These are phyloP conservation scores for Trichopus zeylanicus DNA, from an alignment of 116 monocot genomes.

Conservation along the genomic window DNA sequence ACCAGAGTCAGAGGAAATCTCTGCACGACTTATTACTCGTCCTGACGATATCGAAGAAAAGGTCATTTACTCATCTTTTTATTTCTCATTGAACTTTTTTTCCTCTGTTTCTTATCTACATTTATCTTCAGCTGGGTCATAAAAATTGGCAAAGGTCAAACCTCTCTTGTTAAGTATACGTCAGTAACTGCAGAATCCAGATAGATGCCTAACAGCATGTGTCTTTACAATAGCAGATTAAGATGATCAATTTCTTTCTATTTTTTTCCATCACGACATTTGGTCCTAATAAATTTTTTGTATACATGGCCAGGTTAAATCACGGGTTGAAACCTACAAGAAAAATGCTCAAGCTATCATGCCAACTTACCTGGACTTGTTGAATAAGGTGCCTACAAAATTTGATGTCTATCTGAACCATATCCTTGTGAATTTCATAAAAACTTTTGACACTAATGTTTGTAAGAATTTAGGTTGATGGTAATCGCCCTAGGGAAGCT, in stretches of 20 bases:
- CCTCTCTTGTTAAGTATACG: no score
- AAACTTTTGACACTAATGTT: not conserved
- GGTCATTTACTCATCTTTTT: slow-evolving; percentile 18
- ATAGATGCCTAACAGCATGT: no score
- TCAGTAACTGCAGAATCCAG: no score
- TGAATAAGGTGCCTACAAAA: slow-evolving; percentile 57
- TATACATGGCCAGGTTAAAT: slow-evolving; percentile 51
- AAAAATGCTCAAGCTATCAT: slow-evolving; percentile 58
- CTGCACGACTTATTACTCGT: slow-evolving; percentile 61
- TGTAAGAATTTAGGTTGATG: slow-evolving; percentile 61
- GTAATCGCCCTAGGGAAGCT: slow-evolving; percentile 58
- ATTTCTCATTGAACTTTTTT: slow-evolving; percentile 2
- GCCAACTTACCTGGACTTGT: slow-evolving; percentile 48
- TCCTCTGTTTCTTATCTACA: not conserved
- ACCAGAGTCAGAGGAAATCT: slow-evolving; percentile 79
- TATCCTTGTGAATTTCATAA: slow-evolving; percentile 1
- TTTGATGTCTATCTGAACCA: not conserved
- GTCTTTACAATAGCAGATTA: no score
- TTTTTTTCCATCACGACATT: not conserved
- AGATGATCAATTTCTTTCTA: not conserved
- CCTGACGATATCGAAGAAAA: slow-evolving; percentile 84
- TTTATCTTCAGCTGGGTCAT: not conserved
- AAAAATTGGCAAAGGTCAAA: no score
- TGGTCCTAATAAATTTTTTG: not conserved
- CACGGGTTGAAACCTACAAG: slow-evolving; percentile 83